These are phyloP conservation scores for Sicyos baderoa DNA, from an alignment of 306 rosid species.

Conservation along the genomic window DNA sequence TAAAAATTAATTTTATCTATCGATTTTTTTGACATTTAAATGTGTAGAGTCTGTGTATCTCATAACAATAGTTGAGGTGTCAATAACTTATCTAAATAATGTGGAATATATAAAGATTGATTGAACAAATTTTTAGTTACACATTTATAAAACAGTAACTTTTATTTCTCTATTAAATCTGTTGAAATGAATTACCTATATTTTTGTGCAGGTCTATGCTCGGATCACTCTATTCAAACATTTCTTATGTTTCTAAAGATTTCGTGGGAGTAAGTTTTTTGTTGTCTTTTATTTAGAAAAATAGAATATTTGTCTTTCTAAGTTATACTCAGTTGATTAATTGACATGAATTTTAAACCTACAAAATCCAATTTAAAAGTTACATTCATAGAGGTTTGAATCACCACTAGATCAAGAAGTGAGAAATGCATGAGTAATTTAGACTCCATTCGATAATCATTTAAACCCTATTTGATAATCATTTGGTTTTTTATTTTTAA, in stretches of 20 bases:
- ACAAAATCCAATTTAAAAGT: background rate
- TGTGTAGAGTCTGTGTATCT: no score
- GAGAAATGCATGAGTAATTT: background rate
- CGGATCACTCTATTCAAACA: slow-evolving; percentile 43
- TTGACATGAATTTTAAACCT: background rate
- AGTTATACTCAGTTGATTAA: no score
- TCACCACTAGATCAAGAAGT: no score
- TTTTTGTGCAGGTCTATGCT: slow-evolving; percentile 17
- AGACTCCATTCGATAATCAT: no score
- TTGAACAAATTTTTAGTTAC: no score
- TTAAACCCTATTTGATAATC: no score
- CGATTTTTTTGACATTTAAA: no score
- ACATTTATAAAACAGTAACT: background rate
- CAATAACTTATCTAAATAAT: no score
- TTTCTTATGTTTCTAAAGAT: slow-evolving; percentile 44
- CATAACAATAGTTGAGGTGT: no score
- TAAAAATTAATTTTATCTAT: no score
- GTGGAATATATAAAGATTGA: no score
- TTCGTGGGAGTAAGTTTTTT: slow-evolving; percentile 15
- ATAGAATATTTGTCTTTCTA: background rate
- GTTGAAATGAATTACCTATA: background rate
- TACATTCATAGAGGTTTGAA: background rate
- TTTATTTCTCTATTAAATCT: background rate
- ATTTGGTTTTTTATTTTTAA: no score
- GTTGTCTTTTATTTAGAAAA: background rate